phyloP scores from a whole-genome alignment of 805 yeast species.

The Saccharomycodes ludwigii region DNA sequence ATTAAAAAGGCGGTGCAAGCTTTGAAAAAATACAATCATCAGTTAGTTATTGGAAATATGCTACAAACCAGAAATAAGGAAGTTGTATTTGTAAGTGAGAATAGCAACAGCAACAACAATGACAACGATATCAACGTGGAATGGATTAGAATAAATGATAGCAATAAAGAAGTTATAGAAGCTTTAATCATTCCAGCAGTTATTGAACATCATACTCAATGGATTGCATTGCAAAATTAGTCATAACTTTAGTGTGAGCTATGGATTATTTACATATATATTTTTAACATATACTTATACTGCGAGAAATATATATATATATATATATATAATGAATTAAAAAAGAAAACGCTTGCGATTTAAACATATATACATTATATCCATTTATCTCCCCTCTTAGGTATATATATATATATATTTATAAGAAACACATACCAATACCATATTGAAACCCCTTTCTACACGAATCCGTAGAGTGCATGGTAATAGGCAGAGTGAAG shows the following conservation, averaged over 20 bases:
- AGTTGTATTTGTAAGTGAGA: slow-evolving; percentile 61
- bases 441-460: slow-evolving; percentile 62
- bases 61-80: slow-evolving; percentile 79
- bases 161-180: slow-evolving; percentile 42
- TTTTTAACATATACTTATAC: background rate
- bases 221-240: slow-evolving; percentile 34
- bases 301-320: background rate
- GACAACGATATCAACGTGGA: slow-evolving; percentile 4
- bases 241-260: background rate
- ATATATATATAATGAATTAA: slow-evolving; percentile 1
- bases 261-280: background rate
- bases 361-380: background rate
- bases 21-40: slow-evolving; percentile 76
- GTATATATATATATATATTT: slow-evolving; percentile 8
- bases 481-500: slow-evolving; percentile 47
- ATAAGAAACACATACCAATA: slow-evolving; percentile 47
- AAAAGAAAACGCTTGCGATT: background rate
- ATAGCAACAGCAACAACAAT: slow-evolving; percentile 18
- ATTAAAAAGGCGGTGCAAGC: slow-evolving; percentile 71
- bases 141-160: slow-evolving; percentile 41
- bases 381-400: slow-evolving; percentile 1
- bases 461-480: slow-evolving; percentile 34
- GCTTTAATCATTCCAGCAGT: slow-evolving; percentile 70
- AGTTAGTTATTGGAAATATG: slow-evolving; percentile 86
- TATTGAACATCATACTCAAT: slow-evolving; percentile 44